phyloP scores from a whole-genome alignment of 2,329 filamentous ascomycete species.

The Fusarium guadeloupense region DNA sequence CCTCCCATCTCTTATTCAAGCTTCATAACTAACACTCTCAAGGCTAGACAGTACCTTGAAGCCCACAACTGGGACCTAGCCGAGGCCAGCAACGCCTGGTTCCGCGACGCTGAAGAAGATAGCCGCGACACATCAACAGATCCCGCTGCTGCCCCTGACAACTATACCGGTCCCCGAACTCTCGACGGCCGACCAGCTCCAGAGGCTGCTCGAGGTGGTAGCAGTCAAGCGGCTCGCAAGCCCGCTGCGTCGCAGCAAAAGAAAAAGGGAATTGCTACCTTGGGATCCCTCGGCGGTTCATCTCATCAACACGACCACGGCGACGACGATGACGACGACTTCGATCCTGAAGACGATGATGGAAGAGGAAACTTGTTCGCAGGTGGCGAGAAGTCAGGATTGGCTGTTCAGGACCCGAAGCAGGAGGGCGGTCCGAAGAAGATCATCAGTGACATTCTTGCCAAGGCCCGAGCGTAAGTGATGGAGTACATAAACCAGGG shows the following conservation, averaged over 20 bases:
- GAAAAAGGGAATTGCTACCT: constrained; percentile 68
- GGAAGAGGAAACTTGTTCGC: constrained; percentile 77
- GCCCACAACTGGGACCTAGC: constrained; percentile 73
- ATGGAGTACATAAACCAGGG: neutral
- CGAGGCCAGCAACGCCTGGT: constrained; percentile 70
- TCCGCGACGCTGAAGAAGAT: constrained; percentile 60
- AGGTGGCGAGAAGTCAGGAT: constrained; percentile 83
- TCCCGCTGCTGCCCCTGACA: constrained; percentile 47
- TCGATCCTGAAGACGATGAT: constrained; percentile 66
- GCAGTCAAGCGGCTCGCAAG: constrained; percentile 49
- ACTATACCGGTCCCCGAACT: constrained; percentile 69
- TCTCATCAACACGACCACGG: constrained; percentile 62
- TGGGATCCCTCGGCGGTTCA: constrained; percentile 64
- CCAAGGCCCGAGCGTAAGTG: constrained; percentile 69
- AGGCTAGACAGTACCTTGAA: constrained; percentile 75
- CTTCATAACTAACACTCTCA: neutral
- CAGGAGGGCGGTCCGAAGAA: constrained; percentile 60
- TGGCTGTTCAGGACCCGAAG: constrained; percentile 72
- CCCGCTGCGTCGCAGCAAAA: constrained; percentile 53
- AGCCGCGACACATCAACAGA: constrained; percentile 56
- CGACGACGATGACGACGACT: constrained; percentile 68
- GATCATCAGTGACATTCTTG: constrained; percentile 70
- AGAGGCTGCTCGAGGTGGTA: constrained; percentile 45
- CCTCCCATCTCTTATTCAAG: accelerated
- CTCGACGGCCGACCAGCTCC: constrained; percentile 70